These are phyloP conservation scores for Panus rudis DNA, from an alignment of 768 basidiomycete genomes.

Conservation along the genomic window DNA sequence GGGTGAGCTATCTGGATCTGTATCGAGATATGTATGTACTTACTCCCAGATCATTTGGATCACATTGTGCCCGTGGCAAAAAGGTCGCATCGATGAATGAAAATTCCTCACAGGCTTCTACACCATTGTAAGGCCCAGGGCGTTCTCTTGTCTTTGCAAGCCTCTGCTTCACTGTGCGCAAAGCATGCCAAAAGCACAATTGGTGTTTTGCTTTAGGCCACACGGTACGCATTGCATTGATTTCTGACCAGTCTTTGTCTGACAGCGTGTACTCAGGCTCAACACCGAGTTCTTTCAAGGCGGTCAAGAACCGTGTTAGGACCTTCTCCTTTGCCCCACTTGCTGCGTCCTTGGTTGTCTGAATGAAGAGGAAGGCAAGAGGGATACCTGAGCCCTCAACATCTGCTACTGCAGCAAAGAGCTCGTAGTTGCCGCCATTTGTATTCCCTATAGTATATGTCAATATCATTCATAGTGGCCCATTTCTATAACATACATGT, in stretches of 20 bases:
- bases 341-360: conserved; percentile 8
- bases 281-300: conserved; percentile 20
- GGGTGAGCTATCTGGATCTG: too few relatives aligned
- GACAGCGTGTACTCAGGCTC: conserved; percentile 20
- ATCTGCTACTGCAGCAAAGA: conserved; percentile 28
- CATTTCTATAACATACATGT: conserved; percentile 4
- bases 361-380: conserved; percentile 22
- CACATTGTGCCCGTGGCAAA: conserved; percentile 1
- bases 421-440: conserved; percentile 25
- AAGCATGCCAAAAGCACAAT: conserved; percentile 32
- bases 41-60: too few relatives aligned
- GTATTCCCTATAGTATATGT: conserved; percentile 22
- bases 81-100: conserved; percentile 1
- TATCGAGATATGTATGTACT: neutral
- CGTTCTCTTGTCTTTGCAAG: conserved; percentile 18
- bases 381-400: conserved; percentile 27
- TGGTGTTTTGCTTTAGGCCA: conserved; percentile 31
- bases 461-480: neutral
- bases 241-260: conserved; percentile 30
- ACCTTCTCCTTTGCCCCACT: conserved; percentile 22
- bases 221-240: conserved; percentile 23
- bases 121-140: conserved; percentile 24
- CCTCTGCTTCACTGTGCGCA: conserved; percentile 23
- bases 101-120: conserved; percentile 12
- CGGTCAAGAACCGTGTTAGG: conserved; percentile 18